Base-by-base conservation (phyloP, 805 yeast genomes). In the Wickerhamomyces mucosus region DNA sequence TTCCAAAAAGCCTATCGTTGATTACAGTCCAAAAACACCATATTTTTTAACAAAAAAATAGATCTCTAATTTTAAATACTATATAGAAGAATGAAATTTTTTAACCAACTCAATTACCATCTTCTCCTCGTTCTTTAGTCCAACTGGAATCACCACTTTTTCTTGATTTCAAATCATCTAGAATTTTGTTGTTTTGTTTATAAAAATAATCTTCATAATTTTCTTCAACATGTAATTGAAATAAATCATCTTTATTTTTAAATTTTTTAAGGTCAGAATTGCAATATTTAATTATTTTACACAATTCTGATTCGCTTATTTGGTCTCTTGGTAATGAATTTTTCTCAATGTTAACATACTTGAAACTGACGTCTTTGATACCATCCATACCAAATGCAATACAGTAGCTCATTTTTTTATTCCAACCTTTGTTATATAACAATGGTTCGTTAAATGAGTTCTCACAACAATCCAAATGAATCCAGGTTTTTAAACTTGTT, bases 381-480 rank as follows among this genome's bases (percentile, higher is more conserved):
- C 85, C 85, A 25, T 63, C 62, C 10, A 63, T 63, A 28, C 76
- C 67, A 33, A 79, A 66, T 0, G 84, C 96, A 34, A 89, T 59
- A 3, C 76, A 80, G 55, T 83, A 85, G 32, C 95, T 80, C 96
- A 89, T 89, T 37, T 73, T 73, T 57, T 89, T 89, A 20, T 89
- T 94, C 96, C 97, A 88, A 26, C 94, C 94, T 24, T 68, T 64
- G 29, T 78, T 69, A 48, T 88, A 88, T 12, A 86, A 58, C 15
- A 62, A 51, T 0, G 96, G 96, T 38, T 83, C 72, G 53, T 89
- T 94, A 56, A 66, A 85, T 1, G 88, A 76, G 29, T 74, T 78
- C 45, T 88, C 97, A 52, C 97, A 89, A 7, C 84, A 72, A 47
- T 88, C 97, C 13, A 82, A 59, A 53, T 89, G 97, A 14, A 88